These are phyloP conservation scores for Suillus variegatus DNA, from an alignment of 768 basidiomycete genomes.

Conservation along the genomic window DNA sequence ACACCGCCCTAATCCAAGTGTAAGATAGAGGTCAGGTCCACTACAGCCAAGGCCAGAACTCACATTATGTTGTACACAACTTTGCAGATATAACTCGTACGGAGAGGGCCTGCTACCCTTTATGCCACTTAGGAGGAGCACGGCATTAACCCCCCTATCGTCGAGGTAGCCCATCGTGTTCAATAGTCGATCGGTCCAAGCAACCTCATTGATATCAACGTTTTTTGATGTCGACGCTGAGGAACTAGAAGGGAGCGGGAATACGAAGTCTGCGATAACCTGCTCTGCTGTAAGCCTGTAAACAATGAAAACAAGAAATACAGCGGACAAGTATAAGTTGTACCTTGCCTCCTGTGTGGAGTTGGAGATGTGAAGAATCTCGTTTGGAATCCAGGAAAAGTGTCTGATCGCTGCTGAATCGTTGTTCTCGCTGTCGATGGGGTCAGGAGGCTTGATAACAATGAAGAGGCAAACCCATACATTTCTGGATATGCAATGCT, in stretches of 20 bases:
- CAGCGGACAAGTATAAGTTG: conserved; percentile 15
- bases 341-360: conserved; percentile 61
- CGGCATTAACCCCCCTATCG: conserved; percentile 52
- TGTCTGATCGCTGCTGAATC: conserved; percentile 72
- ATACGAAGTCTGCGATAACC: conserved; percentile 69
- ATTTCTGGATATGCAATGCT: conserved; percentile 86
- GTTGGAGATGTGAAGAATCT: conserved; percentile 59
- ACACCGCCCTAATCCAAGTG: conserved; percentile 72
- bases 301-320: conserved; percentile 5
- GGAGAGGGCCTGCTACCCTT: conserved; percentile 68
- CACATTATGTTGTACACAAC: conserved; percentile 84
- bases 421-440: conserved; percentile 66
- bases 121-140: conserved; percentile 65
- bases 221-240: conserved; percentile 45
- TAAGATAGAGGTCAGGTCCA: conserved; percentile 3
- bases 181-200: conserved; percentile 86
- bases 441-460: neutral
- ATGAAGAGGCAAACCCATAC: conserved; percentile 46
- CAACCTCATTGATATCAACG: conserved; percentile 69
- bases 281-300: conserved; percentile 63
- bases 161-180: conserved; percentile 70
- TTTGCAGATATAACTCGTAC: conserved; percentile 69
- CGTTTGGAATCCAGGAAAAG: conserved; percentile 92
- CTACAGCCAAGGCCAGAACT: conserved; percentile 27
- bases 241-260: conserved; percentile 69